A percentile compares a stretch with the other conserved stretches of the same genome.
Conservation (phyloP, 1,139 yeast species). For the Yarrowia galli region DNA sequence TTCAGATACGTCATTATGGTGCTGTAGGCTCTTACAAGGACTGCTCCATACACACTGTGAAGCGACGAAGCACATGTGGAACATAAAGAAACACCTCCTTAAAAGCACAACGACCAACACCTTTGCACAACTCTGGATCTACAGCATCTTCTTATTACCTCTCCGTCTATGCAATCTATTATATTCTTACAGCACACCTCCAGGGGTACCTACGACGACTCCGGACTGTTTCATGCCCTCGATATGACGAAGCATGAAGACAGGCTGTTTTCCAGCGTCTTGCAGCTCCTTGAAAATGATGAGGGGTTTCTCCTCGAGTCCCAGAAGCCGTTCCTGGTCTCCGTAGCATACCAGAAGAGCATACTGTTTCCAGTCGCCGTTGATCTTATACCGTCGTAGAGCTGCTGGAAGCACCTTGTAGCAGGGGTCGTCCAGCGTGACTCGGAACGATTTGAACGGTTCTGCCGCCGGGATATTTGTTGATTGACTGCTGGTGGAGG, state of each 20-base stretch:
- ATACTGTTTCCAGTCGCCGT: constrained; percentile 87
- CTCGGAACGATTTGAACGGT: constrained; percentile 84
- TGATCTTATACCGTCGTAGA: constrained; percentile 81
- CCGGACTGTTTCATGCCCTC: constrained; percentile 55
- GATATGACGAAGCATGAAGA: constrained; percentile 88
- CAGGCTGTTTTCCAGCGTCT: constrained; percentile 88
- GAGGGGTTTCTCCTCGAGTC: constrained; percentile 88
- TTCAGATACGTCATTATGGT: too few species aligned
- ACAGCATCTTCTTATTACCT: not conserved
- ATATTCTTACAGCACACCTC: constrained; percentile 48
- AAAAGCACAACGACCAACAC: too few species aligned
- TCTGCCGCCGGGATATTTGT: constrained; percentile 52
- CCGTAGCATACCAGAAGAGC: constrained; percentile 91
- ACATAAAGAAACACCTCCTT: too few species aligned
- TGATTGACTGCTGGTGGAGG: not conserved
- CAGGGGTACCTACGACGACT: constrained; percentile 50
- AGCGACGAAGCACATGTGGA: too few species aligned
- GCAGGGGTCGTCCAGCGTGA: constrained; percentile 92
- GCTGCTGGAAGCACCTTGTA: constrained; percentile 88
- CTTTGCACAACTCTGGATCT: too few species aligned
- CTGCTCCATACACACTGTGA: too few species aligned
- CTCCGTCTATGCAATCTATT: constrained; percentile 2
- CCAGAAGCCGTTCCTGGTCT: constrained; percentile 84
- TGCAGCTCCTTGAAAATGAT: constrained; percentile 85
- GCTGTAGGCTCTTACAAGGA: too few species aligned